Conservation (phyloP, 2,329 filamentous ascomycete species). For the Xylaria sp. region DNA sequence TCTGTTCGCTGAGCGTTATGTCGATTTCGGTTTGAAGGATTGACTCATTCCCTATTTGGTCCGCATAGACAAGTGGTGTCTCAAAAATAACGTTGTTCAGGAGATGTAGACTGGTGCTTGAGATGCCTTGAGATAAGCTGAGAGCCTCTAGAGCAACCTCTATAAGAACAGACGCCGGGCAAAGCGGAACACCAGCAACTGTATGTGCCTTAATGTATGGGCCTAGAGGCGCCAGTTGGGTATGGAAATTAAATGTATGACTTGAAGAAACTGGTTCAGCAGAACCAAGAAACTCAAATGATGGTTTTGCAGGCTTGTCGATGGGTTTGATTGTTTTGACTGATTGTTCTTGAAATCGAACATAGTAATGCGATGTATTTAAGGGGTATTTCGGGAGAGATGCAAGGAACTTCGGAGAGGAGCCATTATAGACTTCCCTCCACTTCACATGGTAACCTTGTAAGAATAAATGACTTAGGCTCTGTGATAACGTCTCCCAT, state of each 20-base stretch:
- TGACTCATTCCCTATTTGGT: not conserved
- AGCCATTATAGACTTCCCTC: slow-evolving; percentile 32
- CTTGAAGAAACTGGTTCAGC: not conserved
- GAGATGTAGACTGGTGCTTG: slow-evolving; percentile 8
- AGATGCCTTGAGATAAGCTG: not conserved
- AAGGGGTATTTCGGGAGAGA: slow-evolving; percentile 34
- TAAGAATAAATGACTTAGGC: slow-evolving; percentile 23
- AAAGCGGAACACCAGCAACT: slow-evolving; percentile 40
- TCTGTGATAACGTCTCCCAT: slow-evolving; percentile 30
- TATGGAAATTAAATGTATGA: slow-evolving; percentile 27
- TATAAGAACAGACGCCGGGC: slow-evolving; percentile 41
- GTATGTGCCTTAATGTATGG: slow-evolving; percentile 40
- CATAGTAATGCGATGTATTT: slow-evolving; percentile 27
- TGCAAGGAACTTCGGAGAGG: slow-evolving; percentile 18
- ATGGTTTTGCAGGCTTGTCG: not conserved
- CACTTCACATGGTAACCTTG: slow-evolving; percentile 21
- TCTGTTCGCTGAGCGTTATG: not conserved
- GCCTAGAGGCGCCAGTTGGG: slow-evolving; percentile 18
- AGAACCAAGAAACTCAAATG: slow-evolving; percentile 34
- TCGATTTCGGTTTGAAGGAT: slow-evolving; percentile 15
- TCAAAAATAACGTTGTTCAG: slow-evolving; percentile 24
- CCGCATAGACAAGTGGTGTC: slow-evolving; percentile 14
- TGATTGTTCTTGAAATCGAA: slow-evolving; percentile 22
- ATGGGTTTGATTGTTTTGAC: not conserved
- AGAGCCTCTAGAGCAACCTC: slow-evolving; percentile 42